Evolutionary conservation across 192 early-diverging fungal genomes (phyloP).

Genomic region (Mortierella alpina): DNA sequence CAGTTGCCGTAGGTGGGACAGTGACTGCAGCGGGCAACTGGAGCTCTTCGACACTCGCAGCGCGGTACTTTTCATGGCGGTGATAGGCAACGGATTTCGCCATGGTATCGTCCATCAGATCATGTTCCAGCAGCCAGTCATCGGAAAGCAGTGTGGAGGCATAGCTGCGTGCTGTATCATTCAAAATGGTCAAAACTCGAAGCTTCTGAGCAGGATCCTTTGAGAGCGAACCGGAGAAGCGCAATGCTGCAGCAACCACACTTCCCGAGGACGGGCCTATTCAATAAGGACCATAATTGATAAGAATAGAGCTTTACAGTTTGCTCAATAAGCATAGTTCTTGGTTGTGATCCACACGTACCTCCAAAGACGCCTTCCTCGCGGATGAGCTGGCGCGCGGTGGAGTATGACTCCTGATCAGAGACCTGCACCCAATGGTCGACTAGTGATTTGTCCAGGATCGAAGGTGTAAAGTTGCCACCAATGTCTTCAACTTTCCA

Average conservation of each 20-base stretch:
- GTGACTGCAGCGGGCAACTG: constrained; percentile 85
- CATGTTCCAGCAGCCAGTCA: constrained; percentile 84
- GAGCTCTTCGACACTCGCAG: constrained; percentile 85
- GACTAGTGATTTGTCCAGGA: constrained; percentile 61
- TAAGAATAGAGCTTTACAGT: background rate
- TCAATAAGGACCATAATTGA: background rate
- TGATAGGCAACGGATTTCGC: constrained; percentile 66
- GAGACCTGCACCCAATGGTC: constrained; percentile 77
- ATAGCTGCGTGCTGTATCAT: constrained; percentile 79
- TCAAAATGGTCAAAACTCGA: constrained; percentile 67
- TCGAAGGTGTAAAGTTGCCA: constrained; percentile 67
- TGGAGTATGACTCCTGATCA: constrained; percentile 77
- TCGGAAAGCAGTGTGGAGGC: constrained; percentile 74
- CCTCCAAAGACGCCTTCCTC: constrained; percentile 71
- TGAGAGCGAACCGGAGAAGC: constrained; percentile 51
- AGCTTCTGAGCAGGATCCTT: constrained; percentile 30
- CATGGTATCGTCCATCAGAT: constrained; percentile 73
- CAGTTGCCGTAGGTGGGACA: constrained; percentile 65
- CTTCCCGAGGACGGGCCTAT: constrained; percentile 73
- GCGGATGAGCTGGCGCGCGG: constrained; percentile 71
- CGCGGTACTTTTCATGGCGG: constrained; percentile 76
- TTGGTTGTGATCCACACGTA: background rate
- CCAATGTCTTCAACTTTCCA: constrained; percentile 83
- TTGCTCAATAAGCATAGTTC: background rate
- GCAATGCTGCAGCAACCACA: constrained; percentile 70